phyloP scores from a whole-genome alignment of 352 stramenopile genomes.

The Globisporangium splendens region DNA sequence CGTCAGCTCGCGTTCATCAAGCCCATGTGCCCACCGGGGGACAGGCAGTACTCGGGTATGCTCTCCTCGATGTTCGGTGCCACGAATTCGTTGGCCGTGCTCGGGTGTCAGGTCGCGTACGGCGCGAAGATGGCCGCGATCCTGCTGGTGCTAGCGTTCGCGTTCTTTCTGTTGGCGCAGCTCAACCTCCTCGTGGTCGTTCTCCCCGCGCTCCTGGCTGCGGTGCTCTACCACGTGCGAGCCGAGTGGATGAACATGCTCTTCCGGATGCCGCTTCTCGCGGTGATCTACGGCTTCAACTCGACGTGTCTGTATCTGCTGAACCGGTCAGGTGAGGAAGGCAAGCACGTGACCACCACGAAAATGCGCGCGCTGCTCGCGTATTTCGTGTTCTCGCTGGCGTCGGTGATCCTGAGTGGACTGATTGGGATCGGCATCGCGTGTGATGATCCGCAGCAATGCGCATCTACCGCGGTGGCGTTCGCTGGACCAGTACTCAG shows the following conservation, averaged over 20 bases:
- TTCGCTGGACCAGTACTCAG: constrained; percentile 24
- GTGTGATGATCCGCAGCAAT: constrained; percentile 67
- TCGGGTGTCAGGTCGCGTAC: constrained; percentile 70
- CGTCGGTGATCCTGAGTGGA: constrained; percentile 55
- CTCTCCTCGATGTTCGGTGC: constrained; percentile 48
- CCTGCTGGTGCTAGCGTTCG: constrained; percentile 33
- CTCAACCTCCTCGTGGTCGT: constrained; percentile 60
- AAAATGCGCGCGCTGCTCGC: constrained; percentile 39
- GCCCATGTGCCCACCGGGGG: constrained; percentile 44
- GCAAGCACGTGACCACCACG: constrained; percentile 9
- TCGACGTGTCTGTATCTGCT: constrained; percentile 48
- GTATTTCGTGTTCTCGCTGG: constrained; percentile 62
- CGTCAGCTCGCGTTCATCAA: constrained; percentile 57
- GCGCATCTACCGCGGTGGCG: constrained; percentile 37
- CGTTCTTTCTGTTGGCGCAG: constrained; percentile 61
- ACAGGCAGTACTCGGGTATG: constrained; percentile 46
- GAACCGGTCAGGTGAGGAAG: constrained; percentile 30
- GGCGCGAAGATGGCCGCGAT: constrained; percentile 55
- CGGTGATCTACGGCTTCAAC: constrained; percentile 77
- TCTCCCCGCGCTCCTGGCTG: constrained; percentile 38
- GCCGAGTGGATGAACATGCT: constrained; percentile 84
- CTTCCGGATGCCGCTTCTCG: constrained; percentile 56
- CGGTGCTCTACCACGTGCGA: constrained; percentile 59
- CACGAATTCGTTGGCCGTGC: constrained; percentile 50
- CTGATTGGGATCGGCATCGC: constrained; percentile 65